Conservation (phyloP, 2,329 filamentous ascomycete species). For the Aureobasidium sp. region DNA sequence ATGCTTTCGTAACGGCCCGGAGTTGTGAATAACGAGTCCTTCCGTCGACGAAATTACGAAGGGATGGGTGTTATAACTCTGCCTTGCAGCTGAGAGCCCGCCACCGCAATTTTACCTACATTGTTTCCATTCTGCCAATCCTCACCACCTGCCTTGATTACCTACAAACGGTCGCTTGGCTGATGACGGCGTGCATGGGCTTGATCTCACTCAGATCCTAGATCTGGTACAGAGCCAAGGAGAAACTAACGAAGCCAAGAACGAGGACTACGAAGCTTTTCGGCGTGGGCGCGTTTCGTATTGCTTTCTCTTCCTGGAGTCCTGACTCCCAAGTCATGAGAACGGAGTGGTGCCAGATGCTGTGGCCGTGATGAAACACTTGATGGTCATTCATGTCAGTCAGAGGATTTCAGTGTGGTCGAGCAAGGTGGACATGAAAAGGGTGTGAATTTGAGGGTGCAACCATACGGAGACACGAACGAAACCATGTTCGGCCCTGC, state of each 20-base stretch:
- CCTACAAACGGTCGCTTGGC: conserved; percentile 13
- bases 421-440: too few species aligned
- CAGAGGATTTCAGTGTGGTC: too few species aligned
- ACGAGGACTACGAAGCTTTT: background rate
- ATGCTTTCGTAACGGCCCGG: background rate
- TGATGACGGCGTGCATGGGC: conserved; percentile 2
- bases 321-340: too few species aligned
- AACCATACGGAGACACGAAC: conserved; percentile 1
- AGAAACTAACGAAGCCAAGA: too few species aligned
- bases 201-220: background rate
- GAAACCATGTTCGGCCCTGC: background rate
- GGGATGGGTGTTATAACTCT: background rate
- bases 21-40: background rate
- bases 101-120: conserved; percentile 17
- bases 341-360: too few species aligned
- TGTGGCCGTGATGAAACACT: too few species aligned
- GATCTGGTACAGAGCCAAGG: background rate
- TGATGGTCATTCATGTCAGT: too few species aligned
- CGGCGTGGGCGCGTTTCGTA: background rate
- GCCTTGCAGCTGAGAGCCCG: background rate
- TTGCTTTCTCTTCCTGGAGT: too few species aligned
- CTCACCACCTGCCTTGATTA: conserved; percentile 8
- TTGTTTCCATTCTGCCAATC: conserved; percentile 1
- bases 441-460: too few species aligned
- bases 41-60: too few species aligned